phyloP scores from a whole-genome alignment of 371 early-diverging fungal species.

The Mortierella sp. region DNA sequence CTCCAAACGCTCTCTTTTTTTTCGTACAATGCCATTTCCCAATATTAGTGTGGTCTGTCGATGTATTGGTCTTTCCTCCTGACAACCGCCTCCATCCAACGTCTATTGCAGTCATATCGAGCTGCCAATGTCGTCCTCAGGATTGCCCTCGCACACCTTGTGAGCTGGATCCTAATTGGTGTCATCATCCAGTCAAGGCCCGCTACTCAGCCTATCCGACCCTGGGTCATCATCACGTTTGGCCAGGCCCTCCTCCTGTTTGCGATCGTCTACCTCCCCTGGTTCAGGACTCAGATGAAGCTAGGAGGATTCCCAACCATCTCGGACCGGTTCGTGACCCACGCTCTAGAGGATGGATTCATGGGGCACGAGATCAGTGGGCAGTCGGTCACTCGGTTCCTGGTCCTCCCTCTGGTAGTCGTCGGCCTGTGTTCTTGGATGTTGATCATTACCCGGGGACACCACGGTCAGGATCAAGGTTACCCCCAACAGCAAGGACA shows the following conservation, averaged over 20 bases:
- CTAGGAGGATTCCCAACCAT: constrained; percentile 59
- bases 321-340: constrained; percentile 58
- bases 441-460: constrained; percentile 54
- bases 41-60: constrained; percentile 59
- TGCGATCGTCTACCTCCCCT: constrained; percentile 57
- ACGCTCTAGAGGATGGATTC: constrained; percentile 59
- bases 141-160: constrained; percentile 42
- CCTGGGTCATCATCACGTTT: constrained; percentile 58
- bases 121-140: constrained; percentile 42
- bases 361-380: constrained; percentile 61
- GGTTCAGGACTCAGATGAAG: constrained; percentile 59
- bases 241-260: constrained; percentile 61
- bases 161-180: constrained; percentile 46
- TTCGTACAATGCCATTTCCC: not conserved
- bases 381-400: constrained; percentile 61
- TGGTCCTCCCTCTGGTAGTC: constrained; percentile 64
- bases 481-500: not conserved
- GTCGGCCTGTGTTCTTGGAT: constrained; percentile 59
- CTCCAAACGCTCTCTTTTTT: constrained; percentile 8
- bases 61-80: constrained; percentile 50
- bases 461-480: constrained; percentile 6
- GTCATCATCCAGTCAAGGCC: constrained; percentile 34
- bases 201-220: constrained; percentile 56
- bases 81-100: constrained; percentile 47
- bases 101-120: constrained; percentile 43